Evolutionary conservation across 2,329 filamentous ascomycete species (phyloP).

Genomic region (Cordyceps javanica): DNA sequence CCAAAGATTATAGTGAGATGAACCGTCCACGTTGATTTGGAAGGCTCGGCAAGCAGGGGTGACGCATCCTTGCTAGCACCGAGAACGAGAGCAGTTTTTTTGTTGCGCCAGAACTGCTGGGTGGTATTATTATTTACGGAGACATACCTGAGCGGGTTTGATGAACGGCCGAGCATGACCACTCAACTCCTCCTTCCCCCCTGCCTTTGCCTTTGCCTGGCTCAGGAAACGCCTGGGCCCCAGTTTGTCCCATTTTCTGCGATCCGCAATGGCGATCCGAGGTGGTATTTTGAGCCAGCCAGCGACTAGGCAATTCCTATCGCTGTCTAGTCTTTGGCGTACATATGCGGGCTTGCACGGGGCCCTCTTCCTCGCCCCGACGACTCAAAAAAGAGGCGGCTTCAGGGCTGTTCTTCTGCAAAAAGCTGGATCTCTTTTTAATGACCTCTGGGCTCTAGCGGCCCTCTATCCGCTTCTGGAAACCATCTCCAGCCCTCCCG

Average conservation of each 20-base stretch:
- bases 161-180: slow-evolving; percentile 5
- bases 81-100: no score
- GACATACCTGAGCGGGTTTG: slow-evolving; percentile 8
- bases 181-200: neutral
- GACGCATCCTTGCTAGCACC: neutral
- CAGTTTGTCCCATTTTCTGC: neutral
- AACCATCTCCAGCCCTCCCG: neutral
- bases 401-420: neutral
- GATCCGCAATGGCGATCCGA: slow-evolving; percentile 11
- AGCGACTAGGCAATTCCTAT: neutral
- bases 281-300: slow-evolving; percentile 5
- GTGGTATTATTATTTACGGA: slow-evolving; percentile 9
- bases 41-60: slow-evolving; percentile 4
- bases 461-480: slow-evolving; percentile 6
- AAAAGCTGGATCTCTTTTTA: no score
- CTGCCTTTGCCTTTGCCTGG: neutral
- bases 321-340: neutral
- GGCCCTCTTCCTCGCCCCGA: neutral
- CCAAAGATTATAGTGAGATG: neutral
- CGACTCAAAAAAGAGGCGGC: no score
- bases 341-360: neutral
- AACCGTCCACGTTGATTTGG: neutral
- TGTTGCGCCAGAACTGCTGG: neutral
- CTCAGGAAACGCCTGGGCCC: neutral
- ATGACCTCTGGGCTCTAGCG: neutral